These are phyloP conservation scores for Gastrolobium bilobum DNA, from an alignment of 306 rosid genomes.

Conservation along the genomic window DNA sequence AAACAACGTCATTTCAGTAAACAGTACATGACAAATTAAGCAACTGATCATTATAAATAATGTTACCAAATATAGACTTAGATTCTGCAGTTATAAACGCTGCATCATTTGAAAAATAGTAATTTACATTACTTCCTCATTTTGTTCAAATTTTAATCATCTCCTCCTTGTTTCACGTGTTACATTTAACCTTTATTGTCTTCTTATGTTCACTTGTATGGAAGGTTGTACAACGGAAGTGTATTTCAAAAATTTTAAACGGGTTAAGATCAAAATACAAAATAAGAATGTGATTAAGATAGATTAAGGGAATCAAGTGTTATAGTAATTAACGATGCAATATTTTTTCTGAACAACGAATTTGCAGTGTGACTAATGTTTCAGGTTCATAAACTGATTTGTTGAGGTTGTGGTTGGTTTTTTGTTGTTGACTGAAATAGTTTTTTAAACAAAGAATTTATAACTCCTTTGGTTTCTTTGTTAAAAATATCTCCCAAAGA, in stretches of 20 bases:
- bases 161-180: background rate
- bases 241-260: background rate
- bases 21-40: background rate
- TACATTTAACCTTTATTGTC: background rate
- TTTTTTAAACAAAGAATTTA: background rate
- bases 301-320: background rate
- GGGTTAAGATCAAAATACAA: background rate
- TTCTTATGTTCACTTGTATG: background rate
- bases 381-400: background rate
- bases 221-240: background rate
- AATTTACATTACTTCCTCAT: background rate
- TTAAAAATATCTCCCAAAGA: background rate
- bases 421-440: background rate
- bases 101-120: background rate
- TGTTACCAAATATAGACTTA: background rate
- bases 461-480: background rate
- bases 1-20: background rate
- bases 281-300: background rate
- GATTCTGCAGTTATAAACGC: constrained; percentile 13
- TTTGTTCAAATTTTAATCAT: background rate
- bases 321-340: background rate
- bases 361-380: background rate
- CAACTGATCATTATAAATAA: background rate
- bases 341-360: background rate
- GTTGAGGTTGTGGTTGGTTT: background rate